Conservation (phyloP, 1,139 yeast species). For the Sugiyamaella pinicola region DNA sequence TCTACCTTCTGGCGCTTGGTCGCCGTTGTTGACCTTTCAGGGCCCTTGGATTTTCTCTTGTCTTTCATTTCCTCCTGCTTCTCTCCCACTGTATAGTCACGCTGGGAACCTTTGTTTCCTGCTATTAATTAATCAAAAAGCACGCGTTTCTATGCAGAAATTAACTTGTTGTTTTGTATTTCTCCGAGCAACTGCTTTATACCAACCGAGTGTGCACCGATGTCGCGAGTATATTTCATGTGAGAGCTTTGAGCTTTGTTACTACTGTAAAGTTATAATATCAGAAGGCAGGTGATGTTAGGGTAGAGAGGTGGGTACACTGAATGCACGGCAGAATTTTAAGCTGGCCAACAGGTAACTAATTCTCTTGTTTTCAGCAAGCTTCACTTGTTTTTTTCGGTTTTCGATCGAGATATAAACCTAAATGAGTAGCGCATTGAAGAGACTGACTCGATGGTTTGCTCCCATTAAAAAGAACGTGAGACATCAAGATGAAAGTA, state of each 20-base stretch:
- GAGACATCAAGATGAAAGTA: constrained; percentile 8
- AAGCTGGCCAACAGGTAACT: too few relatives aligned
- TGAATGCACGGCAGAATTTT: too few relatives aligned
- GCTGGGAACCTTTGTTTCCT: neutral
- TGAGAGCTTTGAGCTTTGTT: neutral
- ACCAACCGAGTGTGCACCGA: neutral
- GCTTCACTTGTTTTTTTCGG: too few relatives aligned
- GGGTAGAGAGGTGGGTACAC: too few relatives aligned
- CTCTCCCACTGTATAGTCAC: neutral
- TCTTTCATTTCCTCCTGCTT: constrained; percentile 10
- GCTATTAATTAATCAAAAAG: neutral
- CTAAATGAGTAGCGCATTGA: too few relatives aligned
- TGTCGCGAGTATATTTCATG: neutral
- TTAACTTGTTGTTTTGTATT: neutral
- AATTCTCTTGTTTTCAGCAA: too few relatives aligned
- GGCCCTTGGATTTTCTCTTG: constrained; percentile 13
- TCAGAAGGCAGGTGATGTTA: too few relatives aligned
- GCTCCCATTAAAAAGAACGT: constrained; percentile 32
- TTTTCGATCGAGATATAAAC: too few relatives aligned
- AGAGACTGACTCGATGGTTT: constrained; percentile 33
- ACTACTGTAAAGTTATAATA: too few relatives aligned
- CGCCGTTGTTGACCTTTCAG: constrained; percentile 1
- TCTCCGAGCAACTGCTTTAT: too few relatives aligned
- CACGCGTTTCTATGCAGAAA: neutral
- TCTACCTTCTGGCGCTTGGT: constrained; percentile 15